Percentiles rank a stretch among this genome's conserved stretches.
Conservation (phyloP, 805 yeast genomes). For the Cyberlindnera americana region DNA sequence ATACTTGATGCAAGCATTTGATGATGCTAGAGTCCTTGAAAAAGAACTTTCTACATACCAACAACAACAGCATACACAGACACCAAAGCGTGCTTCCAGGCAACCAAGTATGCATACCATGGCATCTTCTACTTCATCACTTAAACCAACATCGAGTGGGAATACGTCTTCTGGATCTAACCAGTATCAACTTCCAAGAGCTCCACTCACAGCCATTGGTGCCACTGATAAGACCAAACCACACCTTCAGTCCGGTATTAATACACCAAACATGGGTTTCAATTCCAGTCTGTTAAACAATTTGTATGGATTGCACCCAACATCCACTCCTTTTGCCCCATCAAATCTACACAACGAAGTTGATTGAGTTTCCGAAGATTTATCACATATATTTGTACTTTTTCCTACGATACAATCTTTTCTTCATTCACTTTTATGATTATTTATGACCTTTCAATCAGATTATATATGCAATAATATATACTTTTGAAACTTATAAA, state of each 20-base stretch:
- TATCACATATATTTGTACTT: neutral
- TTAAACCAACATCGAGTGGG: neutral
- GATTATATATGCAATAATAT: neutral
- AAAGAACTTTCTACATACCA: slow-evolving; percentile 38
- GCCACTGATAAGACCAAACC: slow-evolving; percentile 12
- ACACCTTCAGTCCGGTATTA: slow-evolving; percentile 17
- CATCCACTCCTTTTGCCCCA: slow-evolving; percentile 10
- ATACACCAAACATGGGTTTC: slow-evolving; percentile 22
- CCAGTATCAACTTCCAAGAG: slow-evolving; percentile 1
- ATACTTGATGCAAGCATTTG: slow-evolving; percentile 60
- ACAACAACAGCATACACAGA: slow-evolving; percentile 7
- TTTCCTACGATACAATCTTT: neutral
- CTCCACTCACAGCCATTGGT: slow-evolving; percentile 4
- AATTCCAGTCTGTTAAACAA: slow-evolving; percentile 22
- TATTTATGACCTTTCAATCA: neutral
- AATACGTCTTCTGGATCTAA: too few species aligned
- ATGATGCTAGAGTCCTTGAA: slow-evolving; percentile 55
- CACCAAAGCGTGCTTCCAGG: slow-evolving; percentile 1
- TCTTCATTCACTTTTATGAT: slow-evolving; percentile 1
- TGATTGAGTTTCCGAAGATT: slow-evolving; percentile 4
- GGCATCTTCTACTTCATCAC: slow-evolving; percentile 3
- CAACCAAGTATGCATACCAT: slow-evolving; percentile 4
- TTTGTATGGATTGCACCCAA: slow-evolving; percentile 31
- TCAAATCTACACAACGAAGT: slow-evolving; percentile 20
- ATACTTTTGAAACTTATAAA: neutral